Percentiles rank a stretch among this genome's conserved stretches.
phyloP scores from a whole-genome alignment of 1,139 yeast genomes.

The Wickerhamomyces sp. region DNA sequence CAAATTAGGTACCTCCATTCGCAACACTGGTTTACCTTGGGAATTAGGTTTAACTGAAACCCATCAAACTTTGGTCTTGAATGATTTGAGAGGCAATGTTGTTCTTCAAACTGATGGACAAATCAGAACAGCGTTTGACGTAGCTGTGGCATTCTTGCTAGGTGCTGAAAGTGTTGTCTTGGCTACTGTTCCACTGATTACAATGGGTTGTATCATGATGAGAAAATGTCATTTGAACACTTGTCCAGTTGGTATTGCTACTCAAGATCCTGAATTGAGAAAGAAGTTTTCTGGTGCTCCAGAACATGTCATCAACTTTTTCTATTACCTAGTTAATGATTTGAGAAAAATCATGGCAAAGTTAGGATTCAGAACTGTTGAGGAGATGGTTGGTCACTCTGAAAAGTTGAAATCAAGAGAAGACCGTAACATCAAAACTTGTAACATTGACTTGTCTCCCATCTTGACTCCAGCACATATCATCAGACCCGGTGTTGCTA shows the following conservation, averaged over 20 bases:
- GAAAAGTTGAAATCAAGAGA: conserved; percentile 85
- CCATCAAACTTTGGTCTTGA: conserved; percentile 92
- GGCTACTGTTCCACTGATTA: conserved; percentile 95
- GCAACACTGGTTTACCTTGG: conserved; percentile 98
- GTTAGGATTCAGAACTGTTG: conserved; percentile 90
- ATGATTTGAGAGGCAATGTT: conserved; percentile 93
- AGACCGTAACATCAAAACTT: conserved; percentile 85
- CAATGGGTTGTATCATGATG: conserved; percentile 97
- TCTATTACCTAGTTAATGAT: conserved; percentile 91
- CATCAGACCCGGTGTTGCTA: conserved; percentile 96
- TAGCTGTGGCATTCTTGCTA: conserved; percentile 89
- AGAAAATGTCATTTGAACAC: conserved; percentile 89
- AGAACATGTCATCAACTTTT: conserved; percentile 96
- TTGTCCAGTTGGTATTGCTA: conserved; percentile 98
- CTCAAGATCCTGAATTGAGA: conserved; percentile 94
- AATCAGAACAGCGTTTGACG: conserved; percentile 86
- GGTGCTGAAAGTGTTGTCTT: conserved; percentile 99
- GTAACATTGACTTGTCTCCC: conserved; percentile 87
- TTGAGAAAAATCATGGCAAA: conserved; percentile 89
- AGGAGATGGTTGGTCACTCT: conserved; percentile 97
- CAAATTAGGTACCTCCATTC: conserved; percentile 88
- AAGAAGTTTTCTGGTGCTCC: conserved; percentile 94
- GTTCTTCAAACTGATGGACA: conserved; percentile 97
- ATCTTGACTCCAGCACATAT: conserved; percentile 95
- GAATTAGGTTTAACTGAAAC: conserved; percentile 97